Evolutionary conservation across 2,329 filamentous ascomycete species (phyloP).

Genomic region (Lachnellula cervina): DNA sequence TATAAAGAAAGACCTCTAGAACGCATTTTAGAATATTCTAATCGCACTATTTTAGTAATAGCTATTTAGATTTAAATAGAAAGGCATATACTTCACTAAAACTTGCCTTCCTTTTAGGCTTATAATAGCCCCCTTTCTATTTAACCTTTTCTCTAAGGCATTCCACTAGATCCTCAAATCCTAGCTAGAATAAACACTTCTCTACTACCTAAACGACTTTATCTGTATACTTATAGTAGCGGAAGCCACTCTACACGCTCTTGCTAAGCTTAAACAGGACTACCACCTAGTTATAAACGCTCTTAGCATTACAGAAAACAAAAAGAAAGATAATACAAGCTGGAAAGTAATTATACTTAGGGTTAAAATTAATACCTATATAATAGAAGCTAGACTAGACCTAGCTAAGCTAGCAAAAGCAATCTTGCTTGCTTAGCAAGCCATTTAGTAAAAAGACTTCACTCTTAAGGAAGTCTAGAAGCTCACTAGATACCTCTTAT

Average conservation of each 20-base stretch:
- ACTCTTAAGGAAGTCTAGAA: neutral
- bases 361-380: neutral
- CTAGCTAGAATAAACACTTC: neutral
- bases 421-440: neutral
- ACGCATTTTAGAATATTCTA: too few relatives aligned
- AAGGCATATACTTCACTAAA: neutral
- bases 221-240: neutral
- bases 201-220: too few relatives aligned
- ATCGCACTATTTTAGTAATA: neutral
- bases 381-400: neutral
- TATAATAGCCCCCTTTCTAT: neutral
- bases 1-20: neutral
- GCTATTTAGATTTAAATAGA: neutral
- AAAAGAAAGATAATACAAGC: neutral
- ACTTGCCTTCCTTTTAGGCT: neutral
- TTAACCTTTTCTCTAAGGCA: neutral
- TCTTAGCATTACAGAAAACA: neutral
- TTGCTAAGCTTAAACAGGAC: neutral
- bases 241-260: neutral
- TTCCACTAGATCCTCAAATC: neutral
- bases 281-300: neutral
- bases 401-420: neutral
- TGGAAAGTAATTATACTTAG: neutral
- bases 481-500: neutral
- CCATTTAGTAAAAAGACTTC: neutral